phyloP scores from a whole-genome alignment of 164 flowering plant genomes.

The Umbilicus rupestris region DNA sequence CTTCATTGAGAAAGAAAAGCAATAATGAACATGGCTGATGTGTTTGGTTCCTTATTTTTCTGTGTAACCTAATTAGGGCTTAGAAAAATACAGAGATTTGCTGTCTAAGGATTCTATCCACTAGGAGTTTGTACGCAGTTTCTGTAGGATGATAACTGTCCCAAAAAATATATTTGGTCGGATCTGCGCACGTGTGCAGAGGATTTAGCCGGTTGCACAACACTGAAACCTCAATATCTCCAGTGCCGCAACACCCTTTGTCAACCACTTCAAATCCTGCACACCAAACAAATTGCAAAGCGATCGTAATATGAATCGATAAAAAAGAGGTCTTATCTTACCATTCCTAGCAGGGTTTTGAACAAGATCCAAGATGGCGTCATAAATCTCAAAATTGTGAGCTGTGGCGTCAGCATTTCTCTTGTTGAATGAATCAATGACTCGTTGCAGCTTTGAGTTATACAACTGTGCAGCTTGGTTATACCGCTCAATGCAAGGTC shows the following conservation, averaged over 20 bases:
- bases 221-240: not conserved
- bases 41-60: too few relatives aligned
- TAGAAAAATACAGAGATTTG: constrained; percentile 18
- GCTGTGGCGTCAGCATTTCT: not conserved
- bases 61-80: not conserved
- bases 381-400: constrained; percentile 23
- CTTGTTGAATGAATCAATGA: constrained; percentile 9
- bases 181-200: not conserved
- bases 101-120: constrained; percentile 6
- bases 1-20: too few relatives aligned
- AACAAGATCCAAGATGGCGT: constrained; percentile 25
- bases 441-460: constrained; percentile 22
- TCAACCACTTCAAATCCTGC: not conserved
- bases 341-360: constrained; percentile 22
- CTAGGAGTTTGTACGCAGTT: constrained; percentile 8
- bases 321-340: constrained; percentile 9
- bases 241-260: constrained; percentile 1
- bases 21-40: too few relatives aligned
- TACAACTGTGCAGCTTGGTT: constrained; percentile 22
- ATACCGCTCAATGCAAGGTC: constrained; percentile 18
- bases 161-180: not conserved
- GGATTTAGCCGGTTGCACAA: not conserved
- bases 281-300: too few relatives aligned
- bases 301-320: too few relatives aligned
- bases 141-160: constrained; percentile 8